Base-by-base conservation (phyloP, 2,329 filamentous ascomycete genomes). In the Leptographium galeiforme region DNA sequence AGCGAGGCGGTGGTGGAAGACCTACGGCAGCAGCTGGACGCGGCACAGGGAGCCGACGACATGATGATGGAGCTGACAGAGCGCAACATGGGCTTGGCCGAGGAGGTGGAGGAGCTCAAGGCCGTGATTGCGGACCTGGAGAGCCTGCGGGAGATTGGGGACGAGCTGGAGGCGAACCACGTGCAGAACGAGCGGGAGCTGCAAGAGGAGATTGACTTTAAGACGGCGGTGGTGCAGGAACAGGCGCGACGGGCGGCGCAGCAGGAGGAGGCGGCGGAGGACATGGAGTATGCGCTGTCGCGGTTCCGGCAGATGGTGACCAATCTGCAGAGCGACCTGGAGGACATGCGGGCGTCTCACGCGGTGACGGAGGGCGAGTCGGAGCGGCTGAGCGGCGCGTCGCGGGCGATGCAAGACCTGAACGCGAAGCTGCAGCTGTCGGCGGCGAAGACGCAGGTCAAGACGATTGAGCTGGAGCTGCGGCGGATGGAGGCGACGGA, bases 391-490 rank as follows among this genome's bases (percentile, higher is more conserved):
- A 90, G 84, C 59, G 87, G 81, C 61, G 85, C 89, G 57, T 95
- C 91, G 46, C 82, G 89, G 57, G 89, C 91, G 52, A 95, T 98
- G 85, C 87, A 95, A 80, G 91, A 98, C 63, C 77, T 98, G 47
- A 97, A 97, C 67, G 80, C 91, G 77, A 94, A 95, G 69, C 77
- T 98, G 45, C 91, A 95, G 63, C 79, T 87, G 53, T 94, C 89
- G 13, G 89, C 89, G 12, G 80, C 89, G 43, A 95, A 95, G 72
- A 86, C 91, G 3, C 91, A 95, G 66, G 84, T 88, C 63, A 97
- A 95, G 72, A 89, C 89, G 0, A 95, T 98, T 57, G 90, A 96
- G 60, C 75, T 96, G 34, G 90, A 97, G 66, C 73, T 97, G 54
- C 81, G 85, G 52, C 84, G 86, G 54, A 78, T 97, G 63, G 89